A percentile compares a stretch with the other conserved stretches of the same genome.
Evolutionary conservation across 2,329 filamentous ascomycete species (phyloP).

Genomic region (Diplodia scrobiculata): DNA sequence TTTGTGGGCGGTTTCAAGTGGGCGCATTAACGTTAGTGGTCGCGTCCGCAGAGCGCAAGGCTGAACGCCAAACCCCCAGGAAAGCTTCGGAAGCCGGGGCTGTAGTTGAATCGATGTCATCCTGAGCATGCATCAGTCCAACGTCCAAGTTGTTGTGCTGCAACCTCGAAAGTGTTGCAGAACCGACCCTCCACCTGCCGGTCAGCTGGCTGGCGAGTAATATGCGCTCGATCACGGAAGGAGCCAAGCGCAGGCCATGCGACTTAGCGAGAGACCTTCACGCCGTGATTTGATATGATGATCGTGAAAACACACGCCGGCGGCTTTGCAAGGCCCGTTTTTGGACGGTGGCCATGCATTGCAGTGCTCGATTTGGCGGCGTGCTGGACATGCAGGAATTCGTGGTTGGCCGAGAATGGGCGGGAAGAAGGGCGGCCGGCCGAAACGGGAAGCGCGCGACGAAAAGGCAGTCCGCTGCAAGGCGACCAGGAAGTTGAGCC

Average conservation of each 20-base stretch:
- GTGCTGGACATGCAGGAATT: constrained; percentile 15
- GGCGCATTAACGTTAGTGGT: constrained; percentile 12
- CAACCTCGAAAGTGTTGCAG: neutral
- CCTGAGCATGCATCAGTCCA: neutral
- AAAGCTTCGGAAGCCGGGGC: neutral
- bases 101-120: constrained; percentile 7
- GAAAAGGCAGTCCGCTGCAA: neutral
- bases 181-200: neutral
- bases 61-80: constrained; percentile 2
- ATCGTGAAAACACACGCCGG: neutral
- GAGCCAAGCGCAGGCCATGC: neutral
- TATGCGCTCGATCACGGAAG: neutral
- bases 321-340: neutral
- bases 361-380: constrained; percentile 4
- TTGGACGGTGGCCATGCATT: neutral
- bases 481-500: neutral
- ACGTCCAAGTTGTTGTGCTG: neutral
- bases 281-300: constrained; percentile 9
- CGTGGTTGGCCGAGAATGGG: constrained; percentile 14
- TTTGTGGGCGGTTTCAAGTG: constrained; percentile 14
- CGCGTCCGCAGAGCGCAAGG: constrained; percentile 7
- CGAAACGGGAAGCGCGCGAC: constrained; percentile 1
- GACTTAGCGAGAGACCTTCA: constrained; percentile 19
- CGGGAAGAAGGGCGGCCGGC: neutral
- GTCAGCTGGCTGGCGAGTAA: constrained; percentile 18